Evolutionary conservation across 2,329 filamentous ascomycete species (phyloP).

Genomic region (Blastomyces emzantsi): DNA sequence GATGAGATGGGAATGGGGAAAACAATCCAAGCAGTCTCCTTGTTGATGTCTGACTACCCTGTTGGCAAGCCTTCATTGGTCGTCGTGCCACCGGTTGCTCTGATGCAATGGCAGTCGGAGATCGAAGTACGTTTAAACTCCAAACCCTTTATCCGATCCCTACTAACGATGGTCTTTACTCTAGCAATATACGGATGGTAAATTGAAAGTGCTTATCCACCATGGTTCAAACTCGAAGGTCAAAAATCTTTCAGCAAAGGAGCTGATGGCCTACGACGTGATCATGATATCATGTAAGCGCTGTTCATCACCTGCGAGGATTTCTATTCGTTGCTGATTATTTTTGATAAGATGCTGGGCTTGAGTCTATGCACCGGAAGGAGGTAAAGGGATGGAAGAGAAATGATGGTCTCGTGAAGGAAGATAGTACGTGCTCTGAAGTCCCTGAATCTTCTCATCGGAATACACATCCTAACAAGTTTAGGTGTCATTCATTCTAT

Average conservation of each 20-base stretch:
- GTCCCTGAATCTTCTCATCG: not conserved
- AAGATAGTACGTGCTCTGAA: conserved; percentile 45
- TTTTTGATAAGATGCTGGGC: conserved; percentile 41
- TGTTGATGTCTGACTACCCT: conserved; percentile 97
- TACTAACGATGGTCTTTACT: conserved; percentile 11
- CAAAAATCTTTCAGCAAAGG: conserved; percentile 64
- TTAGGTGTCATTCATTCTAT: conserved; percentile 71
- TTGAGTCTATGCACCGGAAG: conserved; percentile 88
- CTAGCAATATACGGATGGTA: conserved; percentile 66
- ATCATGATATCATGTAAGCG: conserved; percentile 94
- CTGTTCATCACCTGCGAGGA: not conserved
- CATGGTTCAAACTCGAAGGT: conserved; percentile 79
- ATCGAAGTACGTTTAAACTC: conserved; percentile 49
- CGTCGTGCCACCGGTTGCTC: conserved; percentile 80
- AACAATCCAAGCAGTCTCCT: conserved; percentile 93
- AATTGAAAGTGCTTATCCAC: conserved; percentile 80
- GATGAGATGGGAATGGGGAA: conserved; percentile 99
- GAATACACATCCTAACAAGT: conserved; percentile 5
- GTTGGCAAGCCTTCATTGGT: conserved; percentile 75
- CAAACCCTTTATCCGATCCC: not conserved
- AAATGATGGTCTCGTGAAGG: conserved; percentile 70
- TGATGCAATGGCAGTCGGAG: conserved; percentile 91
- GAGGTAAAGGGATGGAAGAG: conserved; percentile 84
- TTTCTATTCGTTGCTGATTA: not conserved
- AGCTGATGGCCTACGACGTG: conserved; percentile 76